Conservation (phyloP, 2,329 filamentous ascomycete genomes). For the Xenoacremonium recifei region DNA sequence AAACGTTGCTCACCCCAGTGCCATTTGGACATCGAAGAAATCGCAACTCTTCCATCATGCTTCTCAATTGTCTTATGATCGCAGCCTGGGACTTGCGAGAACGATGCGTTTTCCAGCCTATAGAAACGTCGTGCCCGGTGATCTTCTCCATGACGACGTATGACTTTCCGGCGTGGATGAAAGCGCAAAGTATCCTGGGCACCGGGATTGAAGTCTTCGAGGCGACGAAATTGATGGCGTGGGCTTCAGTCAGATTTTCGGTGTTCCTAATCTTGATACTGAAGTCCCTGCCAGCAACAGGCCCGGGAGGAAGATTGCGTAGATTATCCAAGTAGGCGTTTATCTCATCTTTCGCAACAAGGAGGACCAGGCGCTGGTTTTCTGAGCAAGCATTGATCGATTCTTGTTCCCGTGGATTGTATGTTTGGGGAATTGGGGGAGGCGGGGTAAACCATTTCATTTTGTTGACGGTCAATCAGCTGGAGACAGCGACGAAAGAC, state of each 20-base stretch:
- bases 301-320: neutral
- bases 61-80: constrained; percentile 7
- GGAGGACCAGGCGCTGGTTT: neutral
- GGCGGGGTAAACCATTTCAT: too few relatives aligned
- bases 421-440: too few relatives aligned
- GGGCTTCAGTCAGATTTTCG: constrained; percentile 36
- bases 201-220: constrained; percentile 42
- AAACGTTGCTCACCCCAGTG: neutral
- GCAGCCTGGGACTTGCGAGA: constrained; percentile 13
- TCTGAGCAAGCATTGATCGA: neutral
- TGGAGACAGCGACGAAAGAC: too few relatives aligned
- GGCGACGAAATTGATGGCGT: constrained; percentile 39
- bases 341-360: neutral
- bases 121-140: constrained; percentile 21
- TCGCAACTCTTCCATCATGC: neutral
- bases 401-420: too few relatives aligned
- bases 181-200: constrained; percentile 41
- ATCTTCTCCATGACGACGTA: constrained; percentile 45
- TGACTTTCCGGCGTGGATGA: constrained; percentile 29
- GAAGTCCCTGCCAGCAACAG: neutral
- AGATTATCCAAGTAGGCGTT: neutral
- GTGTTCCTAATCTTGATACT: constrained; percentile 31
- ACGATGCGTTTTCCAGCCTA: constrained; percentile 10
- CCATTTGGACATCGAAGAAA: neutral
- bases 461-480: too few relatives aligned